Evolutionary conservation across 148 eudicot genomes (phyloP), one percentile per base, ranked within the genome.

Genomic region (Limonium bicolor): DNA sequence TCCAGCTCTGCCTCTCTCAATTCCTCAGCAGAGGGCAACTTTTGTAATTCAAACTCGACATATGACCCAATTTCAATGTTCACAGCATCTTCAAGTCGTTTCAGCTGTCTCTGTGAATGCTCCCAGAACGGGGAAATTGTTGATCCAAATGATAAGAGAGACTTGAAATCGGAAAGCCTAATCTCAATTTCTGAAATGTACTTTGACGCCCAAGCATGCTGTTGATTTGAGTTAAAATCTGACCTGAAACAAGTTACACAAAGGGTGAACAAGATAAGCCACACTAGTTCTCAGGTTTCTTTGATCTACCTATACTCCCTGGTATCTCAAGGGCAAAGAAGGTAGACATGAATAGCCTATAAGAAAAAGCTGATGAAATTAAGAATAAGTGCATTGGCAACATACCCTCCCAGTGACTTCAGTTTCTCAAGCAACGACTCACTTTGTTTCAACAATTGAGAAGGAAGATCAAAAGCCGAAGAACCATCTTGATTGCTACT

Each of bases 121-220:
- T 62, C 27, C 97, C 97, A 90, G 58, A 84, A 90, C 6, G 95
- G 93, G 41, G 68, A 64, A 63, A 90, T 60, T 9, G 82, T 68
- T 25, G 71, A 64, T 16, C 83, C 93, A 48, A 72, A 59, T 20
- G 73, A 56, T 35, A 72, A 46, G 45, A 90, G 80, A 27, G 87
- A 72, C 61, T 66, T 75, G 26, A 76, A 56, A 68, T 90, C 97
- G 50, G 68, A 68, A 49, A 90, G 82, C 43, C 97, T 79, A 37
- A 71, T 73, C 69, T 80, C 87, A 51, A 73, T 71, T 52, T 84
- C 97, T 47, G 64, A 52, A 36, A 46, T 47, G 60, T 53, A 72
- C 63, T 62, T 80, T 29, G 67, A 64, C 34, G 68, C 64, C 50
- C 58, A 63, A 39, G 56, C 72, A 58, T 49, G 57, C 43, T 43